phyloP scores from a whole-genome alignment of 345 rosid genomes.

The Boechera stricta region DNA sequence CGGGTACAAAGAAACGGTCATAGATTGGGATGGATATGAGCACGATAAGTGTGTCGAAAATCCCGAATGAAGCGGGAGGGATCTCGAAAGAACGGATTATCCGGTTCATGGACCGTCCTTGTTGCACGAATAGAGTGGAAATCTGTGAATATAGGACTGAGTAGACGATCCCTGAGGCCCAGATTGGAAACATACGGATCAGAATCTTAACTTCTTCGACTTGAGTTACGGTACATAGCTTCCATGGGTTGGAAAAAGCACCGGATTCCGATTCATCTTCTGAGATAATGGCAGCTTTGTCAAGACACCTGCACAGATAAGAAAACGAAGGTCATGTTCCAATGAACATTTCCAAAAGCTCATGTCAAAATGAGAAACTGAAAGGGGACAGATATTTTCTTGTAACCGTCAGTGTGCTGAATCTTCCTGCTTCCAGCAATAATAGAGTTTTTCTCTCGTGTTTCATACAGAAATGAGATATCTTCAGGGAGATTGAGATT shows the following conservation, averaged over 20 bases:
- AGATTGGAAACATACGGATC: constrained; percentile 88
- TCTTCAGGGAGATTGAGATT: constrained; percentile 62
- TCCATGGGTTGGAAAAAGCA: constrained; percentile 61
- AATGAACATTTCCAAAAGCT: constrained; percentile 1
- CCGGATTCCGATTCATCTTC: constrained; percentile 57
- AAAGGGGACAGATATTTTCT: constrained; percentile 46
- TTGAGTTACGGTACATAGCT: constrained; percentile 79
- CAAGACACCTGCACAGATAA: constrained; percentile 66
- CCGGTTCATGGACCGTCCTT: constrained; percentile 82
- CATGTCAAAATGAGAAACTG: neutral
- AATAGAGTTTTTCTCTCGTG: constrained; percentile 55
- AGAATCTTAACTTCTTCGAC: constrained; percentile 88
- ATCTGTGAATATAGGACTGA: constrained; percentile 71
- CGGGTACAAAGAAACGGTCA: constrained; percentile 68
- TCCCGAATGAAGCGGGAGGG: constrained; percentile 79
- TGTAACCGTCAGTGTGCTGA: constrained; percentile 65
- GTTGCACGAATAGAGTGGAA: constrained; percentile 82
- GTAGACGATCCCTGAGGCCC: constrained; percentile 80
- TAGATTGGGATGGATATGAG: constrained; percentile 79
- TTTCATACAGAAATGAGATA: constrained; percentile 61
- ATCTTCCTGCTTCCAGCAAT: constrained; percentile 75
- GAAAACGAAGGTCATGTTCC: neutral
- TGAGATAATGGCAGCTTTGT: constrained; percentile 69
- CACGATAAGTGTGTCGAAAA: constrained; percentile 66
- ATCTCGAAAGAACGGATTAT: constrained; percentile 65